These are phyloP conservation scores for Lepidium sativum DNA, from an alignment of 345 rosid species.

Conservation along the genomic window DNA sequence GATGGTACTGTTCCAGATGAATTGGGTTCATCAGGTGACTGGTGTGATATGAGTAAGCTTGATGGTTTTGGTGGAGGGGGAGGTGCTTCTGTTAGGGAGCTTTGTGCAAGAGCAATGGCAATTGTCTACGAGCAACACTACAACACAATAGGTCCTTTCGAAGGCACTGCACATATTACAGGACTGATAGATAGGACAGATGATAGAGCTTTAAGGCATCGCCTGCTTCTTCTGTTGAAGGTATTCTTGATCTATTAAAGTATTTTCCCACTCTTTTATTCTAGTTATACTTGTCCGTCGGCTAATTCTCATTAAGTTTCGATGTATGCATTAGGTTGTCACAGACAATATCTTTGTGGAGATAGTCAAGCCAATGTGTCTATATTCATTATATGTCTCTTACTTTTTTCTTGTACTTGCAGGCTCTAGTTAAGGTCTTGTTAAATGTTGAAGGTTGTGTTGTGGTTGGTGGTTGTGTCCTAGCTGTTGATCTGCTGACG, in stretches of 20 bases:
- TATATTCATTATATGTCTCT: conserved; percentile 10
- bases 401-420: conserved; percentile 25
- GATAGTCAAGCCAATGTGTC: conserved; percentile 6
- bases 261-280: background rate
- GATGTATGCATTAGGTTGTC: background rate
- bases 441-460: conserved; percentile 91
- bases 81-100: conserved; percentile 94
- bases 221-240: conserved; percentile 90
- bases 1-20: conserved; percentile 98
- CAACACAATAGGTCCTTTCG: conserved; percentile 80
- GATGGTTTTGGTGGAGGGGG: conserved; percentile 99
- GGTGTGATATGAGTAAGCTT: conserved; percentile 98
- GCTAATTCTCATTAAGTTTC: background rate
- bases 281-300: background rate
- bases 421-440: conserved; percentile 92
- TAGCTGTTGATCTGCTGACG: conserved; percentile 96
- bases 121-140: conserved; percentile 95
- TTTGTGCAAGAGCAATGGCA: conserved; percentile 99
- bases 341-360: conserved; percentile 5
- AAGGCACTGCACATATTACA: conserved; percentile 92
- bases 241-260: conserved; percentile 27
- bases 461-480: conserved; percentile 95
- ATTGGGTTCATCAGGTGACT: conserved; percentile 90
- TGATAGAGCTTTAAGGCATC: conserved; percentile 97
- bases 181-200: conserved; percentile 92